Conservation (phyloP, 495 filamentous ascomycete genomes). For the Neurospora sp. region DNA sequence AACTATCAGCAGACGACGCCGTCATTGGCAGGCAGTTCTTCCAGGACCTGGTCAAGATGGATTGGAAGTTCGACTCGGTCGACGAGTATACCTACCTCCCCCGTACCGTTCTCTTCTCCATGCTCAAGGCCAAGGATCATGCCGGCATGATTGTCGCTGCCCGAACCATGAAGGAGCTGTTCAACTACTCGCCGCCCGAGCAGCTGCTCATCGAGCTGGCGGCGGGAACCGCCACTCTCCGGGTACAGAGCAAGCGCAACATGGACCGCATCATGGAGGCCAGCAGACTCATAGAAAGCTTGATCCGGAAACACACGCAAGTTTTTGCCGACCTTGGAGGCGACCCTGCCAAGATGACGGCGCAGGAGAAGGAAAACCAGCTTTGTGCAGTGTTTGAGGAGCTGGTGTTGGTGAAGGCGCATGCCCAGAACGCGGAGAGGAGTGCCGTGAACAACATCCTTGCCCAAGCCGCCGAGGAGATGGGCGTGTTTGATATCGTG, state of each 20-base stretch:
- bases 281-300: conserved; percentile 18
- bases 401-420: conserved; percentile 32
- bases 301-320: conserved; percentile 12
- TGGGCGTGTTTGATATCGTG: conserved; percentile 39
- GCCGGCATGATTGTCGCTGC: conserved; percentile 52
- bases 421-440: conserved; percentile 16
- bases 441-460: conserved; percentile 33
- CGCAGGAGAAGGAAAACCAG: conserved; percentile 17
- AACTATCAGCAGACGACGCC: conserved; percentile 38
- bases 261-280: conserved; percentile 24
- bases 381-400: conserved; percentile 19
- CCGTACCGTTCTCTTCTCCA: conserved; percentile 33
- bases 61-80: conserved; percentile 22
- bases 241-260: conserved; percentile 23
- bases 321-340: conserved; percentile 9
- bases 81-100: conserved; percentile 26
- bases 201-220: conserved; percentile 31
- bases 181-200: conserved; percentile 39
- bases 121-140: conserved; percentile 34
- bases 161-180: conserved; percentile 41
- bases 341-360: conserved; percentile 11
- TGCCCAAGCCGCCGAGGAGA: conserved; percentile 39
- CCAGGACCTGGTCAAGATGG: conserved; percentile 44
- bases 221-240: conserved; percentile 25
- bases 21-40: conserved; percentile 46